Evolutionary conservation across 257 asterid species (phyloP), one percentile per base, ranked within the genome.

Genomic region (Solanum pinnatisectum): DNA sequence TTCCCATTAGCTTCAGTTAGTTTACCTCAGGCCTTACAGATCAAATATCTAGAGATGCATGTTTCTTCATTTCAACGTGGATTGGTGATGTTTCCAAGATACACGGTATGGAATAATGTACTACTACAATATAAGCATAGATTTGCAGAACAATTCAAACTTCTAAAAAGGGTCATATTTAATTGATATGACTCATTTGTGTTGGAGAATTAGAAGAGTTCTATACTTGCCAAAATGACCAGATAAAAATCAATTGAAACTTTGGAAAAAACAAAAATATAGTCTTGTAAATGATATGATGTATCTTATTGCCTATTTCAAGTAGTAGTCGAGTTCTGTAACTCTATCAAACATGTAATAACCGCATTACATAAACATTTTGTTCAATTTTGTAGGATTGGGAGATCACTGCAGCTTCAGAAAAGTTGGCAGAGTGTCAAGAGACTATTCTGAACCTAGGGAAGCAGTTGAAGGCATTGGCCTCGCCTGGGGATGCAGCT

Each of bases 401-500:
- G 93, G 98, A 96, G 92, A 93, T 95, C 13, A 91, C 91, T 70
- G 93, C 93, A 90, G 98, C 98, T 93, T 95, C 98, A 10, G 96
- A 91, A 91, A 95, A 94, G 94, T 76, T 96, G 90, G 98, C 96
- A 1, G 97, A 95, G 89, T 96, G 99, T 92, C 98, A 96, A 89
- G 96, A 95, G 93, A 95, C 99, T 65, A 93, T 96, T 88, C 86
- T 92, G 72, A 94, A 94, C 92, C 94, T 94, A 59, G 98, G 98
- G 87, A 96, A 93, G 93, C 98, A 95, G 87, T 91, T 96, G 92
- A 95, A 95, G 90, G 97, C 98, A 81, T 71, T 96, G 95, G 93
- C 98, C 89, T 91, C 94, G 81, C 94, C 98, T 7, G 87, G 74
- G 63, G 97, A 93, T 44, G 91, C 92, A 49, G 90, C 92, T 87